phyloP scores from a whole-genome alignment of 2,329 filamentous ascomycete species.

The Whalleya microplaca region DNA sequence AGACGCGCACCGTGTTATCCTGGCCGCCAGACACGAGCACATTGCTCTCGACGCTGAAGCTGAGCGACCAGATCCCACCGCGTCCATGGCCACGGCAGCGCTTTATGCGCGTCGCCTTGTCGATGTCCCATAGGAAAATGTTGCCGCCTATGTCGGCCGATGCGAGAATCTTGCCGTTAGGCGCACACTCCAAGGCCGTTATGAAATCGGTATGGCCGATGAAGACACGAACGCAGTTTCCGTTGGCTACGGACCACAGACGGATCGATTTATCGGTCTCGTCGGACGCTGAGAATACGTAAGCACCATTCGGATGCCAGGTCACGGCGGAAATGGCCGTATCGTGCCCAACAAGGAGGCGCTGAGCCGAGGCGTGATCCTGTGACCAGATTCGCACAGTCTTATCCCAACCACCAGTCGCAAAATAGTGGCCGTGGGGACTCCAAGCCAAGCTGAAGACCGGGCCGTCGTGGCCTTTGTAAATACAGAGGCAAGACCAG shows the following conservation, averaged over 20 bases:
- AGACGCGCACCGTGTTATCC: conserved; percentile 90
- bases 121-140: conserved; percentile 93
- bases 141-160: conserved; percentile 87
- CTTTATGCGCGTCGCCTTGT: conserved; percentile 84
- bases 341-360: conserved; percentile 90
- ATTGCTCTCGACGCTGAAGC: conserved; percentile 90
- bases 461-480: conserved; percentile 89
- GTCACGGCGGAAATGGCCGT: conserved; percentile 88
- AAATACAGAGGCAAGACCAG: conserved; percentile 91
- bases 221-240: conserved; percentile 87
- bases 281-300: conserved; percentile 89
- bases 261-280: conserved; percentile 86
- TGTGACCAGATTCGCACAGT: conserved; percentile 91
- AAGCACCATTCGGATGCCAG: conserved; percentile 94
- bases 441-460: conserved; percentile 89
- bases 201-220: conserved; percentile 89
- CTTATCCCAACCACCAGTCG: conserved; percentile 85
- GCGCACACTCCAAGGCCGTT: conserved; percentile 81
- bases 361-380: conserved; percentile 85
- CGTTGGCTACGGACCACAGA: conserved; percentile 95
- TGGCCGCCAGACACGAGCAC: conserved; percentile 89
- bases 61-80: conserved; percentile 89
- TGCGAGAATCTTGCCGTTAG: conserved; percentile 87
- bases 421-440: conserved; percentile 94
- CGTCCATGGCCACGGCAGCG: conserved; percentile 92